phyloP scores from a whole-genome alignment of 2,329 filamentous ascomycete genomes.

The Neospermospora avenae region DNA sequence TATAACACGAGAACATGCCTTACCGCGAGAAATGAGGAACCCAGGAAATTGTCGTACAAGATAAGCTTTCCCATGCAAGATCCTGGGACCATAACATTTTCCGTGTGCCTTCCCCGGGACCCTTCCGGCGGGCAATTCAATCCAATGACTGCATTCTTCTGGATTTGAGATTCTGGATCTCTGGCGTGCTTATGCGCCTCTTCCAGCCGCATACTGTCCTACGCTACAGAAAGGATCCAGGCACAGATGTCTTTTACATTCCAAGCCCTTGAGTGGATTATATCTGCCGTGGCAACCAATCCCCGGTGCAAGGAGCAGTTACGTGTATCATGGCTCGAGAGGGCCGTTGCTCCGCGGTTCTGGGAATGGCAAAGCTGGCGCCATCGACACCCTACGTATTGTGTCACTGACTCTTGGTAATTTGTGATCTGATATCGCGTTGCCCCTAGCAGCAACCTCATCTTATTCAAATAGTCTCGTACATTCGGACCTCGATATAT shows the following conservation, averaged over 20 bases:
- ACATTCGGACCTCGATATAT: constrained; percentile 3
- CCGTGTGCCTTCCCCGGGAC: constrained; percentile 3
- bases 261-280: constrained; percentile 10
- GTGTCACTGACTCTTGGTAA: constrained; percentile 32
- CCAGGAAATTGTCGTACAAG: constrained; percentile 13
- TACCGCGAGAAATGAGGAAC: constrained; percentile 16
- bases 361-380: constrained; percentile 27
- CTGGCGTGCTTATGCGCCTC: not conserved
- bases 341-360: constrained; percentile 24
- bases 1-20: constrained; percentile 14
- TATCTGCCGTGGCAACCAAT: constrained; percentile 18
- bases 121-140: not conserved
- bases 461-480: constrained; percentile 7
- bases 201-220: constrained; percentile 1
- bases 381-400: constrained; percentile 20
- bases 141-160: not conserved
- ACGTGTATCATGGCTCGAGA: constrained; percentile 20
- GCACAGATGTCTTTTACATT: constrained; percentile 19
- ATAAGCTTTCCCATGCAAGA: constrained; percentile 8
- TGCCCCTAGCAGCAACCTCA: constrained; percentile 30
- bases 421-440: constrained; percentile 26
- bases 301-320: constrained; percentile 22
- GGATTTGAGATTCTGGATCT: not conserved
- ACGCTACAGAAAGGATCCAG: not conserved
- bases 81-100: constrained; percentile 6